Evolutionary conservation across 2,329 filamentous ascomycete species (phyloP), one percentile per base, ranked within the genome.

Genomic region (Lecanicillium sp.): DNA sequence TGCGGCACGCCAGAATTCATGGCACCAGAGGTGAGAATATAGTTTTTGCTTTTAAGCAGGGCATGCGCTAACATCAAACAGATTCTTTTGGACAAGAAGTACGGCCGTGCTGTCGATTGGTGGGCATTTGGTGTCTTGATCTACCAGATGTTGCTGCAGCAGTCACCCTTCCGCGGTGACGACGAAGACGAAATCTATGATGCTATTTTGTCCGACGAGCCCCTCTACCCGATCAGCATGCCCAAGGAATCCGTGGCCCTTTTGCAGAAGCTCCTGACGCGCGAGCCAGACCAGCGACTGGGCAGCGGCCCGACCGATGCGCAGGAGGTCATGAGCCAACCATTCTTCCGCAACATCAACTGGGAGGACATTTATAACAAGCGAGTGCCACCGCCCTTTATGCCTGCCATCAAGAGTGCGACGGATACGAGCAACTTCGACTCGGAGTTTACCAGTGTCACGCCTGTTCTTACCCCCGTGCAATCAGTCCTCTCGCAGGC

Each of bases 381-480:
- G 77, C 79, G 87, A 27, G 79, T 96, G 15, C 76, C 81, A 38
- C 84, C 92, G 39, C 92, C 92, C 1, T 97, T 96, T 69, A 64
- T 89, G 61, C 92, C 92, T 14, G 78, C 79, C 28, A 94, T 98
- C 54, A 92, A 84, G 65, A 94, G 77, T 58, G 77, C 89, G 8
- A 96, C 92, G 31, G 92, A 98, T 67, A 98, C 92, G n/a, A 96
- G 89, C 72, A 98, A 98, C 68, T 98, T 98, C 62, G 92, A 98
- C 60, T 87, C 86, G 33, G 92, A 98, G 60, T 98, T 98, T 59
- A 98, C 92, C 1, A 97, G 90, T 57, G 92, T 98, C 39, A 98
- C 92, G 30, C 92, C 92, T 2, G 92, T 98, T 42, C 74, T 98
- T 50, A 98, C 92, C 20, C 92, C 92, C 37, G 92, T 98, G 40